These are phyloP conservation scores for Rhizophagus clarus DNA, from an alignment of 192 early-diverging fungal species.

Conservation along the genomic window DNA sequence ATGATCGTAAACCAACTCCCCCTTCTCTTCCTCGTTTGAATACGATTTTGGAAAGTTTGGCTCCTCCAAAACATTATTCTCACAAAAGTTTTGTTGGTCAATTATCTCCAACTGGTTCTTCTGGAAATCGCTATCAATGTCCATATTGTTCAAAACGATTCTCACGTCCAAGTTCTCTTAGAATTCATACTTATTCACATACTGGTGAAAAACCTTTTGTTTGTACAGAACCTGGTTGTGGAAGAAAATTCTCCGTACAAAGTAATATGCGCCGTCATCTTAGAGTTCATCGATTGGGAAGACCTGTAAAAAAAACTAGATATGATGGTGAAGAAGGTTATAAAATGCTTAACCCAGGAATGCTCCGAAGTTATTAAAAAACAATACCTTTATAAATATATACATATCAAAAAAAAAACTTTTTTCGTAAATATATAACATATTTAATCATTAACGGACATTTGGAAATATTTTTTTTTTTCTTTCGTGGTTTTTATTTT, in stretches of 20 bases:
- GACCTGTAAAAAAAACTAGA: slow-evolving; percentile 25
- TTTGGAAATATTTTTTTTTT: too few species aligned
- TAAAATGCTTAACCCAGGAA: slow-evolving; percentile 2
- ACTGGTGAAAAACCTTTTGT: slow-evolving; percentile 77
- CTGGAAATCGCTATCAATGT: slow-evolving; percentile 59
- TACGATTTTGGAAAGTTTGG: neutral
- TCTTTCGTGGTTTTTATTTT: too few species aligned
- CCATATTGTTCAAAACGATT: slow-evolving; percentile 65
- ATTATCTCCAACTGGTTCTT: slow-evolving; percentile 37
- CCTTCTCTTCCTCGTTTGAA: neutral
- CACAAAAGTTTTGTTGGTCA: slow-evolving; percentile 34
- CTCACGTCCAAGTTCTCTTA: slow-evolving; percentile 67
- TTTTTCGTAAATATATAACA: too few species aligned
- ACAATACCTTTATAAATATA: too few species aligned
- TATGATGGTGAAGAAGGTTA: slow-evolving; percentile 29
- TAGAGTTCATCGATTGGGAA: slow-evolving; percentile 53
- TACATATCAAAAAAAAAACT: too few species aligned
- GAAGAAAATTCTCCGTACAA: slow-evolving; percentile 68
- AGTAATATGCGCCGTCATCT: slow-evolving; percentile 79
- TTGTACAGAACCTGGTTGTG: slow-evolving; percentile 64
- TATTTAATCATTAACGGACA: too few species aligned
- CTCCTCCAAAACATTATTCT: slow-evolving; percentile 15
- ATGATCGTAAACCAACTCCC: neutral
- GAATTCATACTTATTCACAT: slow-evolving; percentile 73
- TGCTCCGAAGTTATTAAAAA: neutral